Conservation (phyloP, 1,284 basidiomycete species). For the Apiotrichum domesticum region DNA sequence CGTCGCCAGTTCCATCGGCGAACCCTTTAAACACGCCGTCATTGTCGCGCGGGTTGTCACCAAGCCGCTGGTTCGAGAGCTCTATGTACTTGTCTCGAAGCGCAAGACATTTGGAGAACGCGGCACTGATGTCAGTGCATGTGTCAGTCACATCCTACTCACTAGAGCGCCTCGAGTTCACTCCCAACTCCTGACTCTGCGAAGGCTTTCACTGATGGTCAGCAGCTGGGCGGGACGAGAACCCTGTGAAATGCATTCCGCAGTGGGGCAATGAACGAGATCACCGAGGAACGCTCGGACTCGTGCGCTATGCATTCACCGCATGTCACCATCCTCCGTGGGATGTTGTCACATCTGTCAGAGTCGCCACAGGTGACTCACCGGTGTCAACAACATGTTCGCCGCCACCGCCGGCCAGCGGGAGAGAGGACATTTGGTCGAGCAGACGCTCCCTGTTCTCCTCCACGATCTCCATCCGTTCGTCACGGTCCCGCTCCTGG, state of each 20-base stretch:
- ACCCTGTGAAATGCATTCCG: too few relatives aligned
- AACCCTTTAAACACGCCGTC: slow-evolving; percentile 67
- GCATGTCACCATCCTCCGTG: too few relatives aligned
- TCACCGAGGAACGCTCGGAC: too few relatives aligned
- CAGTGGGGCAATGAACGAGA: too few relatives aligned
- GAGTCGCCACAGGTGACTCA: slow-evolving; percentile 13
- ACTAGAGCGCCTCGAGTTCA: slow-evolving; percentile 48
- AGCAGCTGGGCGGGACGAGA: not conserved
- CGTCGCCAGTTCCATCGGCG: slow-evolving; percentile 55
- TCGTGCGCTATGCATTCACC: too few relatives aligned
- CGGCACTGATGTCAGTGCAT: slow-evolving; percentile 30
- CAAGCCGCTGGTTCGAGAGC: slow-evolving; percentile 74
- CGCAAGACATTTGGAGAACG: slow-evolving; percentile 71
- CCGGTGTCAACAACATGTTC: slow-evolving; percentile 12
- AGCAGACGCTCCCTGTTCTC: slow-evolving; percentile 31
- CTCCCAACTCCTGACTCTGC: slow-evolving; percentile 46
- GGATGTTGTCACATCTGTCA: too few relatives aligned
- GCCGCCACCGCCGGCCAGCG: not conserved
- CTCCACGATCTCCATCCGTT: slow-evolving; percentile 39
- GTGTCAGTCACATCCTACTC: slow-evolving; percentile 12
- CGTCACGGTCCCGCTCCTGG: slow-evolving; percentile 31
- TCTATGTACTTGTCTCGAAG: slow-evolving; percentile 88
- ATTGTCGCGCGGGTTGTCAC: slow-evolving; percentile 84
- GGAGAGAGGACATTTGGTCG: not conserved
- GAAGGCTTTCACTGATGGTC: slow-evolving; percentile 37